Base-by-base conservation (phyloP, 257 asterid species). In the Lithospermum erythrorhizon region DNA sequence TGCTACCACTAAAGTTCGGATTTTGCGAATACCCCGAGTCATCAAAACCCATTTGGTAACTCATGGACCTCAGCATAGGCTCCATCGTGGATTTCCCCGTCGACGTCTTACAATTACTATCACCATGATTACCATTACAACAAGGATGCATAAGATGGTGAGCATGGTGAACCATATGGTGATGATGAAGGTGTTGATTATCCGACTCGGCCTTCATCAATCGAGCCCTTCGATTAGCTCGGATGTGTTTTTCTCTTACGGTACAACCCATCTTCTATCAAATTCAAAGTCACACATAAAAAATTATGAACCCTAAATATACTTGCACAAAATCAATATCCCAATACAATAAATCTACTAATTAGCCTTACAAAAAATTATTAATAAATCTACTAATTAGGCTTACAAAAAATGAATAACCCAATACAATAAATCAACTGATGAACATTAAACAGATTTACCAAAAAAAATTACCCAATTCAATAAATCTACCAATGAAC, bases 151-250 rank as follows among this genome's bases (percentile, higher is more conserved):
- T n/a, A 20, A 53, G 63, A 21, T 64, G 47, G 45, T 20, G 32
- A 35, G 58, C 72, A 67, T 59, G 61, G 73, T 23, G 47, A 41
- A 41, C 49, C 49, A 41, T 0, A 16, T 37, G 27, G 13, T 27
- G 35, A 61, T 47, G 27, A 64, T 13, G 20, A 22, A 41, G 25
- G 59, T 58, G 59, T 6, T 74, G 68, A 63, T 76, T 78, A 71
- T 85, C 87, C 74, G 83, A 65, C 53, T 80, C 90, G 69, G 84
- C 70, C 69, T 83, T 81, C 0, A 68, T 78, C 78, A 85, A 81
- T 83, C 97, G 88, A 65, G 68, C 73, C 81, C 81, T 75, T 78
- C 96, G 79, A 78, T 76, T 83, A 10, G 85, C 69, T 20, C 94
- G 78, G 66, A 79, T 78, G 63, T 81, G 86, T 55, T 90, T 90